These are phyloP conservation scores for Pholiota microspora DNA, from an alignment of 768 basidiomycete genomes.

Conservation along the genomic window DNA sequence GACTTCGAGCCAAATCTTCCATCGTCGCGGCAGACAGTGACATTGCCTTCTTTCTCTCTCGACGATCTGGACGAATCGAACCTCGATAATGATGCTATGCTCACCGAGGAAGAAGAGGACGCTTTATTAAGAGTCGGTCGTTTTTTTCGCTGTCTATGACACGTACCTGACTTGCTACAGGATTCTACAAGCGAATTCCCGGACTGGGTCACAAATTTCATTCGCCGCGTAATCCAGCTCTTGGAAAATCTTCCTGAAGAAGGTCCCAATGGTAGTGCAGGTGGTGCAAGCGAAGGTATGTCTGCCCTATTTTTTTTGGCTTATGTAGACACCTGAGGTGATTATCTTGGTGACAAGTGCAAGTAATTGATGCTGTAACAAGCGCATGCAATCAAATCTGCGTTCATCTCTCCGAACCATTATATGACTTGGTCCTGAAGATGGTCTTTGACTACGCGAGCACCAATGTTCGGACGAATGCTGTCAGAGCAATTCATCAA, in stretches of 20 bases:
- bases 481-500: constrained; percentile 83
- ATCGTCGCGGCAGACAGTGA: constrained; percentile 18
- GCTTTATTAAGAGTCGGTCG: constrained; percentile 50
- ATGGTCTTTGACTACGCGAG: constrained; percentile 84
- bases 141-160: not conserved
- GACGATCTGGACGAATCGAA: constrained; percentile 37
- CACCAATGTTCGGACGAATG: constrained; percentile 78
- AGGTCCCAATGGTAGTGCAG: constrained; percentile 58
- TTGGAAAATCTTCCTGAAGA: constrained; percentile 88
- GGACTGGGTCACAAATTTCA: constrained; percentile 81
- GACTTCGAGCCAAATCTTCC: constrained; percentile 35
- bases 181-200: constrained; percentile 74
- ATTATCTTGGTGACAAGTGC: constrained; percentile 37
- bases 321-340: not conserved
- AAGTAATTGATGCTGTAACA: constrained; percentile 74
- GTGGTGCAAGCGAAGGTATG: constrained; percentile 63
- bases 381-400: constrained; percentile 78
- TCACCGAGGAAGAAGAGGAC: constrained; percentile 69
- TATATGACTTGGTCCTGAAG: constrained; percentile 80
- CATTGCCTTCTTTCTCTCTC: constrained; percentile 37
- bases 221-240: constrained; percentile 74
- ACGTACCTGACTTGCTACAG: constrained; percentile 18
- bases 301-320: not conserved
- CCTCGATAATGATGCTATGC: constrained; percentile 35
- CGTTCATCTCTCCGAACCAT: constrained; percentile 66